Evolutionary conservation across 2,329 filamentous ascomycete species (phyloP), one percentile per base, ranked within the genome.

Genomic region (Aureobasidium lini): DNA sequence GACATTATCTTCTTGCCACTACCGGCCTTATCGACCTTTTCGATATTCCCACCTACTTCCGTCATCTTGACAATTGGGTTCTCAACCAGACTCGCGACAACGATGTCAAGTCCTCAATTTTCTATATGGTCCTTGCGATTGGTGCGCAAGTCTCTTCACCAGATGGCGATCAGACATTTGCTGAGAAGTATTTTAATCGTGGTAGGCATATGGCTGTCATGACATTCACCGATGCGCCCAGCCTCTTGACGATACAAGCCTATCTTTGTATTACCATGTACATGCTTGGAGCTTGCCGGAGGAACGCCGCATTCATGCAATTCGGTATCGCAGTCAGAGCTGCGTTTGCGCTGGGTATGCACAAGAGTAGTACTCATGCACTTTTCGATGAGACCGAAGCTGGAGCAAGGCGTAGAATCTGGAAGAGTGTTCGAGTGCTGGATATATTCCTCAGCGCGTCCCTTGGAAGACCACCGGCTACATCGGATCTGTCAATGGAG

Each of bases 251-350:
- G 0, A 78, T 81, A 2, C 78, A 81, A 64, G 78, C 77, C 1
- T 81, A 80, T 63, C 70, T 77, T 6, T 64, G 81, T 15, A 73
- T 81, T n/a, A 75, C 78, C 0, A 74, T 81, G 62, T 81, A 77
- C 63, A 78, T 81, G 77, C 70, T 81, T 2, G 71, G 78, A 31
- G 76, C 76, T 10, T 80, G 76, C 59, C 75, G 79, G 44, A 76
- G 78, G 10, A 81, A 81, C 61, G 79, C 77, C 1, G 78, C 79
- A 6, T 81, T 79, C 58, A 73, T 81, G 64, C 77, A 80, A 49
- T 74, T 81, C 16, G 78, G 78, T 61, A 60, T 81, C 57, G 78
- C 79, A n/a, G 71, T 79, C 23, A 74, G 79, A 31, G 77, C 78
- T 11, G 77, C 78, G 1, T 81, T 81, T 62, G 77, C 79, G 1